A percentile compares a stretch with the other conserved stretches of the same genome.
These are phyloP conservation scores for Daedalea quercina DNA, from an alignment of 768 basidiomycete species.

Conservation along the genomic window DNA sequence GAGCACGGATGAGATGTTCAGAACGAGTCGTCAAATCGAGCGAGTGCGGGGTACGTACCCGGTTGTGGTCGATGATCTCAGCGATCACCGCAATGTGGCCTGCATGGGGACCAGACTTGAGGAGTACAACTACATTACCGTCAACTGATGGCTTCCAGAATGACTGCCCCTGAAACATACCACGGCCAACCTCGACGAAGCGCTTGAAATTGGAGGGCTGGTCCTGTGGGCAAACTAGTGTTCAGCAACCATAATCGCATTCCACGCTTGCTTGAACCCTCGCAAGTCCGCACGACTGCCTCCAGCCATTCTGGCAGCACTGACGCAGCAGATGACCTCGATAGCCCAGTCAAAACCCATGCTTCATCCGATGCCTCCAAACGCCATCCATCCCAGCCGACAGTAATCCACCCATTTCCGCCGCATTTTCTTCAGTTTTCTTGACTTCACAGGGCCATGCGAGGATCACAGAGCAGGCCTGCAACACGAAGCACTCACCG, in stretches of 20 bases:
- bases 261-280: not conserved
- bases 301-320: not conserved
- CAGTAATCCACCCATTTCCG: constrained; percentile 14
- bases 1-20: not conserved
- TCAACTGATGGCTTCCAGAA: too few relatives aligned
- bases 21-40: not conserved
- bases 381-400: constrained; percentile 16
- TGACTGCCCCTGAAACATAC: constrained; percentile 32
- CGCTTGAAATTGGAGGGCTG: constrained; percentile 81
- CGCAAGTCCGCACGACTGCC: not conserved
- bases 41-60: constrained; percentile 45
- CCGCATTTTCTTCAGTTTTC: constrained; percentile 4
- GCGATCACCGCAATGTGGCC: constrained; percentile 93
- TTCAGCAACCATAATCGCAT: constrained; percentile 2
- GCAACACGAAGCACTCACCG: constrained; percentile 18
- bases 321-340: not conserved
- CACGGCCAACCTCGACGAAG: constrained; percentile 97
- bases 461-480: constrained; percentile 5
- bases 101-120: constrained; percentile 78
- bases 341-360: not conserved
- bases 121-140: constrained; percentile 68
- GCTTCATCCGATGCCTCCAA: constrained; percentile 4
- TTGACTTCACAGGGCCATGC: constrained; percentile 1
- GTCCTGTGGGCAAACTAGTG: not conserved
- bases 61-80: constrained; percentile 99